Percentiles rank a stretch among this genome's conserved stretches.
Conservation (phyloP, 257 asterid species). For the Forsythia suspensa region DNA sequence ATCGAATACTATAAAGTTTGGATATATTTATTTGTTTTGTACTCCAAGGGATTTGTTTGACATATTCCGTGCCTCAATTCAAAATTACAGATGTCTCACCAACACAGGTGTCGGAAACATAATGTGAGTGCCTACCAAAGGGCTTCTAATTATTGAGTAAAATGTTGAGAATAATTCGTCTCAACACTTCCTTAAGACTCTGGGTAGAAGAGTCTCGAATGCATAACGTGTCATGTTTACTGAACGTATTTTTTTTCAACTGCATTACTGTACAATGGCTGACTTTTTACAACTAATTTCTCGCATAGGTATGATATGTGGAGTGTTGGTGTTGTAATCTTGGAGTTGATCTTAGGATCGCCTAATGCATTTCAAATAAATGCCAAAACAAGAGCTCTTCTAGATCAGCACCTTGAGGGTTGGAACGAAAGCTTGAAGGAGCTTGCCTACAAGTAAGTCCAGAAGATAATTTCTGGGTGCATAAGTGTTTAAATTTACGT, state of each 20-base stretch:
- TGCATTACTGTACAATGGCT: conserved; percentile 11
- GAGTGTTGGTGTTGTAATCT: conserved; percentile 92
- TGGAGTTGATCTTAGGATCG: conserved; percentile 93
- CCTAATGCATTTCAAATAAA: conserved; percentile 90
- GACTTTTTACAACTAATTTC: conserved; percentile 23
- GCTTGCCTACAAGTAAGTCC: conserved; percentile 89
- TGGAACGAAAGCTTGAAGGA: conserved; percentile 90
- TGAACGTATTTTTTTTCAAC: background rate
- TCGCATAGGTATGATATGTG: conserved; percentile 92
- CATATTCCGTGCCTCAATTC: background rate
- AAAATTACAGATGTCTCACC: conserved; percentile 7
- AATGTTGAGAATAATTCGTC: background rate
- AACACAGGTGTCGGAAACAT: background rate
- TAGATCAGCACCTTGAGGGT: conserved; percentile 87
- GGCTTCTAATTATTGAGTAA: conserved; percentile 1
- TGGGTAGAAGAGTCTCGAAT: background rate
- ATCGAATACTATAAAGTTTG: background rate
- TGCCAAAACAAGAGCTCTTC: conserved; percentile 79
- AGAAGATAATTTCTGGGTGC: conserved; percentile 14
- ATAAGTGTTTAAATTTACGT: background rate
- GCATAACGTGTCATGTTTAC: background rate
- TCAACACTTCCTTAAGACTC: background rate
- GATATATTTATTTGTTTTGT: background rate
- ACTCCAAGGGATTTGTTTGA: background rate
- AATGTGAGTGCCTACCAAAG: background rate